Evolutionary conservation across 1,139 yeast species (phyloP), one percentile per base, ranked within the genome.

Genomic region (Hansenula sp.): DNA sequence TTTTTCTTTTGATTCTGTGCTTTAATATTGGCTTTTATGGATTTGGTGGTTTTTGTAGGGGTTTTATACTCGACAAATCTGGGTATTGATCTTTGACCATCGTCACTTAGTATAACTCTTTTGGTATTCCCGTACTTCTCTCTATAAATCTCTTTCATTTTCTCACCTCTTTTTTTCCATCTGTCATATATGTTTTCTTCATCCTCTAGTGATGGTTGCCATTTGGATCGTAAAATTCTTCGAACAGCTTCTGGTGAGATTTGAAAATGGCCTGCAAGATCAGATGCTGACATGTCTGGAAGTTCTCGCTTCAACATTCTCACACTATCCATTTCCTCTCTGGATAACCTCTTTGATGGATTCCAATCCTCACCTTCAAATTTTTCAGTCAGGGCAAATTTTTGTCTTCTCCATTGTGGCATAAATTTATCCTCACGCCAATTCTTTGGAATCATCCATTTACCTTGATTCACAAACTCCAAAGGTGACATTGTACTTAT

Each of bases 241-340:
- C 96, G 68, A 1, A 90, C 76, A 0, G 94, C 88, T 53, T 90
- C 96, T 0, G 96, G 94, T 1, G 95, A 84, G 4, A 89, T 74
- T 44, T 75, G 70, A 62, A 84, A 90, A 58, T 76, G 75, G 32
- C 73, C 69, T 0, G 93, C 84, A 16, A 91, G 63, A 41, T 81
- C 84, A 2, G 72, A 67, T 1, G 84, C 75, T 10, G 75, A 76
- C 46, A 87, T 53, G 27, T 76, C 72, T 0, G 96, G 96, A 53
- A 74, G 63, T 42, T 70, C 68, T 27, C 66, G 65, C 51, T 79
- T 82, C 36, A 90, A 58, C 11, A 70, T 61, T 43, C 87, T 67
- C 6, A 91, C 73, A 43, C 81, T 81, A 18, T 76, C 79, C 74
- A 90, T 86, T 16, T 85, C 81, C 38, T 77, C 81, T 39, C 95